Evolutionary conservation across 495 filamentous ascomycete species (phyloP).

Genomic region (Astrothelium subdiscretum): DNA sequence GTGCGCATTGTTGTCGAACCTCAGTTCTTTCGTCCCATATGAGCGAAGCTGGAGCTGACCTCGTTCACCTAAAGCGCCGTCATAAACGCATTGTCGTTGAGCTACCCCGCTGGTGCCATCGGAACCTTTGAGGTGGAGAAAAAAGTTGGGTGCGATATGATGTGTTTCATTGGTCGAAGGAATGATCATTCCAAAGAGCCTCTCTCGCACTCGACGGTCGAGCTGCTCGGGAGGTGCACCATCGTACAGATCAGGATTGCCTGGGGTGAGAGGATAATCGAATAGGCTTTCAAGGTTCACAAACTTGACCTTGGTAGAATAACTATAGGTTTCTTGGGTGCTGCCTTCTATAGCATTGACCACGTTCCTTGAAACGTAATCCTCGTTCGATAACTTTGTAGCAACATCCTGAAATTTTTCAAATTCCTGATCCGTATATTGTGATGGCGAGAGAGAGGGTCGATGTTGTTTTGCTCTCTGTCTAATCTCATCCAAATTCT

Average conservation of each 20-base stretch:
- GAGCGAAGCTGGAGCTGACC: neutral
- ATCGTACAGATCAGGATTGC: neutral
- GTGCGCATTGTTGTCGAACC: conserved; percentile 2
- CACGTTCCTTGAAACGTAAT: neutral
- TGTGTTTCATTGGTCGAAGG: neutral
- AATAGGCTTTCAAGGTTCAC: neutral
- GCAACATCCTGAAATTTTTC: neutral
- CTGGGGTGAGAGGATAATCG: neutral
- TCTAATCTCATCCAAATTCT: neutral
- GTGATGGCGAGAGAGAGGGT: conserved; percentile 2
- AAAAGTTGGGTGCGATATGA: neutral
- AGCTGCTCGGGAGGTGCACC: neutral
- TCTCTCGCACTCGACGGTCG: neutral
- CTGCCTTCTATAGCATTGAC: neutral
- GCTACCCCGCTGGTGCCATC: neutral
- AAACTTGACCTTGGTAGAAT: neutral
- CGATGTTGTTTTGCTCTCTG: neutral
- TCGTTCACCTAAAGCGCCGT: conserved; percentile 1
- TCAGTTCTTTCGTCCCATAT: neutral
- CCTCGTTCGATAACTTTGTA: neutral
- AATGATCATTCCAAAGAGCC: neutral
- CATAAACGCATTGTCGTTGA: neutral
- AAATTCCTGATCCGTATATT: neutral
- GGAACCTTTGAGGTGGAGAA: neutral
- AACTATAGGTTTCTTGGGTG: neutral